Conservation (phyloP, 2,329 filamentous ascomycete genomes). For the Penicillium sp. region DNA sequence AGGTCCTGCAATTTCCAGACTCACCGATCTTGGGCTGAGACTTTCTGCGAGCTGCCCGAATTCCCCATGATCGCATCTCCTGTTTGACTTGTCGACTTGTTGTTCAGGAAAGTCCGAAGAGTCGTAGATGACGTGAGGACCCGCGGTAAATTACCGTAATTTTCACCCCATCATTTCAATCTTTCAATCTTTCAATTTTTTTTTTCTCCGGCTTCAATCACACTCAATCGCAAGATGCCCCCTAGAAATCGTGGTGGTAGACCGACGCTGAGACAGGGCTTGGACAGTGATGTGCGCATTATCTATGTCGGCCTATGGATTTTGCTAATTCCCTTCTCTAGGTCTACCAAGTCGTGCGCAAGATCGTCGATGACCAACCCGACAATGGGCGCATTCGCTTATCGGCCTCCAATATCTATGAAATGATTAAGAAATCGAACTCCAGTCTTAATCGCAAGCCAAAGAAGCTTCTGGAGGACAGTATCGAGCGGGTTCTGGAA, state of each 20-base stretch:
- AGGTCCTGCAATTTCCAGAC: conserved; percentile 22
- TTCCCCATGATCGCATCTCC: conserved; percentile 55
- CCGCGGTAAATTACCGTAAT: conserved; percentile 43
- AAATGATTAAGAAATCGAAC: conserved; percentile 76
- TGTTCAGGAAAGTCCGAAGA: background rate
- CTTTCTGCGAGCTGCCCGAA: conserved; percentile 56
- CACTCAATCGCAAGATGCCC: conserved; percentile 30
- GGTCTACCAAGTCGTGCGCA: conserved; percentile 73
- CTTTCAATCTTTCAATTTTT: conserved; percentile 18
- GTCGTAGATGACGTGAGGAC: conserved; percentile 48
- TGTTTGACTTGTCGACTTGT: background rate
- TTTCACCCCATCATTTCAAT: conserved; percentile 8
- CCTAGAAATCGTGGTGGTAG: conserved; percentile 39
- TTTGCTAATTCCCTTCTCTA: conserved; percentile 21
- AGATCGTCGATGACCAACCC: conserved; percentile 63
- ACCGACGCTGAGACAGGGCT: conserved; percentile 48
- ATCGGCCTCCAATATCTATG: conserved; percentile 61
- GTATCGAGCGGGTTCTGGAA: conserved; percentile 73
- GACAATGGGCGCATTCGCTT: conserved; percentile 48
- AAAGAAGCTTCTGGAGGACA: conserved; percentile 74
- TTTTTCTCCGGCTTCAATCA: conserved; percentile 16
- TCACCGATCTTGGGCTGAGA: conserved; percentile 80
- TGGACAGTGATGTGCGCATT: conserved; percentile 56
- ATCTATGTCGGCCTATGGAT: conserved; percentile 9
- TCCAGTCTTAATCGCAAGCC: conserved; percentile 77